These are phyloP conservation scores for Obelidium mucronatum DNA, from an alignment of 192 early-diverging fungal species.

Conservation along the genomic window DNA sequence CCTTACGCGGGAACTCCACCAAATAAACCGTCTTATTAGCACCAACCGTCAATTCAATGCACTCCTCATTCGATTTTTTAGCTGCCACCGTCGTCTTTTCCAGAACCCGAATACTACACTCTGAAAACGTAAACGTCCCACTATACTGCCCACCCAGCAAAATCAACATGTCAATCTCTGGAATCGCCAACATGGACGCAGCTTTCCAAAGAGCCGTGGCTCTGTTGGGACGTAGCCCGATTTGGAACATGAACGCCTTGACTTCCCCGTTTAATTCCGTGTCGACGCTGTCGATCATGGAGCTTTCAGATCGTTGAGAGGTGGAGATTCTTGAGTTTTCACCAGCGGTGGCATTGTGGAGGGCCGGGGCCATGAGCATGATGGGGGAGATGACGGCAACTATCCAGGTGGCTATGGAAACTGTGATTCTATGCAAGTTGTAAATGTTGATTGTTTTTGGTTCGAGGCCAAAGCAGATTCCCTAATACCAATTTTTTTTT, in stretches of 20 bases:
- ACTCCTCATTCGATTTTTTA: background rate
- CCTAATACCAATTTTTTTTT: background rate
- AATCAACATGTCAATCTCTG: background rate
- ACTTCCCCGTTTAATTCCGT: no score
- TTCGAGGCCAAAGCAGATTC: background rate
- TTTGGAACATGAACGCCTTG: background rate
- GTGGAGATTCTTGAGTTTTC: no score
- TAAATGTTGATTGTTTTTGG: background rate
- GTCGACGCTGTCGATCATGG: no score
- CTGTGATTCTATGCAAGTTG: background rate
- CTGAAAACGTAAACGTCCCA: background rate
- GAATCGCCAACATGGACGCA: background rate
- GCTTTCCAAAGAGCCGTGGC: background rate
- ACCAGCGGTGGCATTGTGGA: background rate
- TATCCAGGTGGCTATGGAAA: background rate
- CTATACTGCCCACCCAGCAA: background rate
- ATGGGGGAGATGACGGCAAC: background rate
- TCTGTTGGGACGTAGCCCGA: background rate
- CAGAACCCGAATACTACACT: background rate
- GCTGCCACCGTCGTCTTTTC: background rate
- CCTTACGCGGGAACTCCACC: background rate
- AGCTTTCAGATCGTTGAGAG: no score
- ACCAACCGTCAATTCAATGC: background rate
- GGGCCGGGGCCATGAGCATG: background rate
- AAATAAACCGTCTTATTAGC: background rate